Evolutionary conservation across 257 asterid genomes (phyloP).

Genomic region (Nicotiana tabacum): DNA sequence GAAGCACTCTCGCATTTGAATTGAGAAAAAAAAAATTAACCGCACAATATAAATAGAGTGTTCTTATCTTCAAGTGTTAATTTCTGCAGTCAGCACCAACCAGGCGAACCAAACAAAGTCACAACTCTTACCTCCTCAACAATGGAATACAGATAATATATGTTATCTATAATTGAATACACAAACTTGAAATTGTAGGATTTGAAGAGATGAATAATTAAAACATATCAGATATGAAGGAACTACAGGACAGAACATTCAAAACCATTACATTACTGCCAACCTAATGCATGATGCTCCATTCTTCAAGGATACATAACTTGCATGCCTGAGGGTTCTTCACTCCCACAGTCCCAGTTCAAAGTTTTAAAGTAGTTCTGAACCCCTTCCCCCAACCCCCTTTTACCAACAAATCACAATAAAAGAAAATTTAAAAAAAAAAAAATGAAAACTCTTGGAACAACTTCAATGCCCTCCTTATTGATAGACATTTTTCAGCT

Average conservation of each 20-base stretch:
- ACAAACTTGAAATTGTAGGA: background rate
- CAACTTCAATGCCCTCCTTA: background rate
- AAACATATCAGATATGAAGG: background rate
- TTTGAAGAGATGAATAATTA: background rate
- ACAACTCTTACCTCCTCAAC: background rate
- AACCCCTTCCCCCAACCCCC: background rate
- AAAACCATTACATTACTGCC: background rate
- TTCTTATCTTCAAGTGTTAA: background rate
- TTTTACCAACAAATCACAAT: background rate
- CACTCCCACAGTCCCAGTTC: background rate
- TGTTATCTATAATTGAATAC: background rate
- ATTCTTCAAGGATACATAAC: background rate
- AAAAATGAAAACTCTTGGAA: background rate
- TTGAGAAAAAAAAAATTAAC: background rate
- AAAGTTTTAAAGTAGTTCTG: background rate
- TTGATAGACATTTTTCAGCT: background rate
- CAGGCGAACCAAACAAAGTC: background rate
- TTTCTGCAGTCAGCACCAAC: background rate
- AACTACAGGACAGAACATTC: background rate
- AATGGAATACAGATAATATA: background rate
- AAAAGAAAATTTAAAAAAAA: background rate
- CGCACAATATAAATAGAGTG: background rate
- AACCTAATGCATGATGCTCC: background rate
- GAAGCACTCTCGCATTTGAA: background rate
- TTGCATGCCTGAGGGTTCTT: background rate